phyloP scores from a whole-genome alignment of 306 rosid genomes.

The Vicia sativa region DNA sequence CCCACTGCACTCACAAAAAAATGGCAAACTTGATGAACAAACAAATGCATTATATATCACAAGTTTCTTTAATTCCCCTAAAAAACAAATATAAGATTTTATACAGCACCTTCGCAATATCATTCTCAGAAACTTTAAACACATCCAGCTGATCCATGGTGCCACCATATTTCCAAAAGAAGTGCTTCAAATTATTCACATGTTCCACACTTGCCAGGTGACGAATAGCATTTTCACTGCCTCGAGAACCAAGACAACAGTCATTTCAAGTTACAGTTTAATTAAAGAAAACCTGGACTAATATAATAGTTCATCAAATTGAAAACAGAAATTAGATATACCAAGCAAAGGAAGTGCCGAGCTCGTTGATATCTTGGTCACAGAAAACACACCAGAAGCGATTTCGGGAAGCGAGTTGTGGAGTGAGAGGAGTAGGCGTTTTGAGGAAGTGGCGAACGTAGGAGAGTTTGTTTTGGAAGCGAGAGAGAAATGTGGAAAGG shows the following conservation, averaged over 20 bases:
- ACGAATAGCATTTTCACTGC: slow-evolving; percentile 71
- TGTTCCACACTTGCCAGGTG: slow-evolving; percentile 77
- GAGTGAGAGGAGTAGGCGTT: slow-evolving; percentile 51
- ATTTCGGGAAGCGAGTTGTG: slow-evolving; percentile 61
- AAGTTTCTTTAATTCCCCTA: neutral
- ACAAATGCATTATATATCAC: slow-evolving; percentile 11
- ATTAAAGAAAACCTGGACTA: neutral
- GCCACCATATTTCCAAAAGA: slow-evolving; percentile 83
- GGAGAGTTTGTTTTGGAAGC: slow-evolving; percentile 66
- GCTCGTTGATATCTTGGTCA: slow-evolving; percentile 61
- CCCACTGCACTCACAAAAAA: slow-evolving; percentile 70
- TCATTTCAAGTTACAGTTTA: slow-evolving; percentile 7
- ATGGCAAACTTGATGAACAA: slow-evolving; percentile 31
- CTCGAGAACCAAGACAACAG: slow-evolving; percentile 16
- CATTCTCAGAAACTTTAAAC: slow-evolving; percentile 60
- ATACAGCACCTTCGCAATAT: slow-evolving; percentile 59
- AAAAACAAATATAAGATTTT: slow-evolving; percentile 1
- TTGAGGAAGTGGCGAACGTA: slow-evolving; percentile 67
- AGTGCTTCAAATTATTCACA: slow-evolving; percentile 79
- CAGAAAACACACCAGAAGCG: slow-evolving; percentile 91
- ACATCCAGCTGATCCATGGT: slow-evolving; percentile 50
- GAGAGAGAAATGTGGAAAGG: slow-evolving; percentile 72
- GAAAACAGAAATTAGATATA: slow-evolving; percentile 36
- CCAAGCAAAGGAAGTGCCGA: slow-evolving; percentile 67
- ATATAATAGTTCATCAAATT: neutral